Percentiles rank a stretch among this genome's conserved stretches.
Conservation (phyloP, 1,139 yeast genomes). For the Pichia sp. region DNA sequence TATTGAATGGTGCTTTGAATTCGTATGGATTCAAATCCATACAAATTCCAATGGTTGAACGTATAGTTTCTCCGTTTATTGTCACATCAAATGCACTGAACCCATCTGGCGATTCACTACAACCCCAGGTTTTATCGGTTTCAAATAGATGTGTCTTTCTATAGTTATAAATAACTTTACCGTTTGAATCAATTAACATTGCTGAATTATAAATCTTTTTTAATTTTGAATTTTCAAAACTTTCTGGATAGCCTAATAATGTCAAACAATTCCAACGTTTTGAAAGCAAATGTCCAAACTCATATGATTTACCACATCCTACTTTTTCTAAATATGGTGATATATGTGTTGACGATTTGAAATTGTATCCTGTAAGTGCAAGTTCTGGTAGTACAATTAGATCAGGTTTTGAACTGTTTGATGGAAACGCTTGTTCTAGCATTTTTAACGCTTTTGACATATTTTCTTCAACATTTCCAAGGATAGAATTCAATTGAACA, state of each 20-base stretch:
- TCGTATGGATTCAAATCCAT: conserved; percentile 91
- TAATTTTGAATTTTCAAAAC: conserved; percentile 3
- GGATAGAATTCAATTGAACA: conserved; percentile 60
- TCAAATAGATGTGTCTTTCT: conserved; percentile 73
- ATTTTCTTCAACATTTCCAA: conserved; percentile 56
- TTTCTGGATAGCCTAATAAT: conserved; percentile 79
- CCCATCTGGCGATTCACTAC: conserved; percentile 57
- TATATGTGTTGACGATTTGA: conserved; percentile 44
- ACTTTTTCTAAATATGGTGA: conserved; percentile 50
- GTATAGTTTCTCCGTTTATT: conserved; percentile 29
- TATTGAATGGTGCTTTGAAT: conserved; percentile 70
- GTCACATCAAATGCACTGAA: conserved; percentile 40
- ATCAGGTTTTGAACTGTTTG: conserved; percentile 36
- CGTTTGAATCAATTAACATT: conserved; percentile 52
- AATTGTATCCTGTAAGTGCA: conserved; percentile 83
- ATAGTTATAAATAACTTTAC: conserved; percentile 58
- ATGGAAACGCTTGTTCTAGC: conserved; percentile 28
- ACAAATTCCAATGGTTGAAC: conserved; percentile 74
- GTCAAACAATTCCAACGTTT: conserved; percentile 54
- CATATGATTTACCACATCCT: conserved; percentile 36
- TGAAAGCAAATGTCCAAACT: conserved; percentile 55
- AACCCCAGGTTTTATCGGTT: conserved; percentile 80
- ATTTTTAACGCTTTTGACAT: conserved; percentile 41
- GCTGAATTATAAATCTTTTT: conserved; percentile 63
- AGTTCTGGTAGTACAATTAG: conserved; percentile 74